Evolutionary conservation across 2,329 filamentous ascomycete species (phyloP).

Genomic region (Colletotrichum higginsianum): DNA sequence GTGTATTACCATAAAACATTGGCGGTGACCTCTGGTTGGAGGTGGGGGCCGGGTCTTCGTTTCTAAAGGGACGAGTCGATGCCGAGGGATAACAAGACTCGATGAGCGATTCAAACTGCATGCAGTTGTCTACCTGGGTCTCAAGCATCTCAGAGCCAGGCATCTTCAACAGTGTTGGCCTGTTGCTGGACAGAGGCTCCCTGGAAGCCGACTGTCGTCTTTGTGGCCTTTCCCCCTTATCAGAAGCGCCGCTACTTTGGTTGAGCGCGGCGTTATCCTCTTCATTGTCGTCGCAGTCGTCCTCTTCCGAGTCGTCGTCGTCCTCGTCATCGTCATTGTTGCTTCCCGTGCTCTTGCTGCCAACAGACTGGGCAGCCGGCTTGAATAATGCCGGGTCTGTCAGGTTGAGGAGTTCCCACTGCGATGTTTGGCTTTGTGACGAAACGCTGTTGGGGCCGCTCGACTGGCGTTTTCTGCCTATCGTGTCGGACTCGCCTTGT

Average conservation of each 20-base stretch:
- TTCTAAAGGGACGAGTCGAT: not conserved
- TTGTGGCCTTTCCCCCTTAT: not conserved
- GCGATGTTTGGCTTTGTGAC: not conserved
- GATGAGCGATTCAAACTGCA: not conserved
- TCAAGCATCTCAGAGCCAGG: not conserved
- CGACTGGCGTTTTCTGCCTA: not conserved
- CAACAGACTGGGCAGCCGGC: not conserved
- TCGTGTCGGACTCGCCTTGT: not conserved
- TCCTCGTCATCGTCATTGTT: not conserved
- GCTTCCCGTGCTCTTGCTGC: not conserved
- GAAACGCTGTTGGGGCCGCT: not conserved
- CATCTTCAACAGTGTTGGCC: too few relatives aligned
- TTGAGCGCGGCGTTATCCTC: not conserved
- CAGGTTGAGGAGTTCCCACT: not conserved
- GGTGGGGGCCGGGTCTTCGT: too few relatives aligned
- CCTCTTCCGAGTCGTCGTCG: not conserved
- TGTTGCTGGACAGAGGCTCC: not conserved
- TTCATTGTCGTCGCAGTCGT: not conserved
- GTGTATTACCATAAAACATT: too few relatives aligned
- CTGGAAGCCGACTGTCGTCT: not conserved
- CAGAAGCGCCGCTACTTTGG: not conserved
- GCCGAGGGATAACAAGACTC: not conserved
- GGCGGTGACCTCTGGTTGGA: not conserved
- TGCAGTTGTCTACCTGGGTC: not conserved
- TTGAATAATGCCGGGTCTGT: not conserved